phyloP scores from a whole-genome alignment of 139 green algal species.

The Gonium pectorale region DNA sequence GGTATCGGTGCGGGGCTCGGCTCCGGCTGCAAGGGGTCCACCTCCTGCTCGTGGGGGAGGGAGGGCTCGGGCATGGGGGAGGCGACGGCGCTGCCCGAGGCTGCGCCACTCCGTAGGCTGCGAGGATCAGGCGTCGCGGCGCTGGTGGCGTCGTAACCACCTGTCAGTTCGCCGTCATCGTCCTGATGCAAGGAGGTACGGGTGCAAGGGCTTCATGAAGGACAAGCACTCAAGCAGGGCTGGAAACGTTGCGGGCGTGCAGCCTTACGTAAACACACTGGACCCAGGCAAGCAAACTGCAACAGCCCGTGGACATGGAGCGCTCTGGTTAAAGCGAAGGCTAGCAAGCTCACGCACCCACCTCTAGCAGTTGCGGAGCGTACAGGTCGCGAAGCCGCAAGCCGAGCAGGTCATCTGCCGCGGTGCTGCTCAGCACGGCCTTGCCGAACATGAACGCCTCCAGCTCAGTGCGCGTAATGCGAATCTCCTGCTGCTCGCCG shows the following conservation, averaged over 20 bases:
- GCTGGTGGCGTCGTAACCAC: conserved; percentile 14
- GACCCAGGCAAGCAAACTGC: too few species aligned
- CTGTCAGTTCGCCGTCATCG: not conserved
- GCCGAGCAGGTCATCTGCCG: conserved; percentile 17
- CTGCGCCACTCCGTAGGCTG: too few species aligned
- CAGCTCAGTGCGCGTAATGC: conserved; percentile 36
- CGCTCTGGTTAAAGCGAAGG: not conserved
- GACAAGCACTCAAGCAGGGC: too few species aligned
- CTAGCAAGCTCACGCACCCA: not conserved
- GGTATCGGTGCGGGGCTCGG: conserved; percentile 1
- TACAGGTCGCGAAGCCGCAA: conserved; percentile 30
- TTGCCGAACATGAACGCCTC: conserved; percentile 42
- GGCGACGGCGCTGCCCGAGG: too few species aligned
- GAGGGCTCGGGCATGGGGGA: too few species aligned
- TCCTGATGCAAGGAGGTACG: not conserved
- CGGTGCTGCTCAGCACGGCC: conserved; percentile 1
- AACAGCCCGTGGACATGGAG: not conserved
- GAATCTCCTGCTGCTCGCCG: conserved; percentile 18
- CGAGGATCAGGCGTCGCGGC: too few species aligned
- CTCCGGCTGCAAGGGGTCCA: too few species aligned
- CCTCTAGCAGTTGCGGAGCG: not conserved
- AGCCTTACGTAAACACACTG: too few species aligned
- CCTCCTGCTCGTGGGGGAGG: too few species aligned
- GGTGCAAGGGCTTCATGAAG: too few species aligned
- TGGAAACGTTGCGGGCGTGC: too few species aligned